phyloP scores from a whole-genome alignment of 2,329 filamentous ascomycete genomes.

The Simplicillium sp. region DNA sequence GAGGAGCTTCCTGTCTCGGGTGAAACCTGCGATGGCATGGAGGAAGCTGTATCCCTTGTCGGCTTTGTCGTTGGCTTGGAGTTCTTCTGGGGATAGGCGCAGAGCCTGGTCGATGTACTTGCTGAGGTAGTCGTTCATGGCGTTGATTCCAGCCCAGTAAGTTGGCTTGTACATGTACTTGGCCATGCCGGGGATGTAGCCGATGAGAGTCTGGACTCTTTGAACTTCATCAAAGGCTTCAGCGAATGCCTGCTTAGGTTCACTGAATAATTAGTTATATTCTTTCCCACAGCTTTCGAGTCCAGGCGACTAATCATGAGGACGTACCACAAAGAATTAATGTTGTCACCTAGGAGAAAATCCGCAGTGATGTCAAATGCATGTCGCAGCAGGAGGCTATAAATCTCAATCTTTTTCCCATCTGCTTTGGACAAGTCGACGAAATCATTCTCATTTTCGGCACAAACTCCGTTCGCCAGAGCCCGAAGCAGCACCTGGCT shows the following conservation, averaged over 20 bases:
- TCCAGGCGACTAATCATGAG: not conserved
- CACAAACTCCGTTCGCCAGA: constrained; percentile 37
- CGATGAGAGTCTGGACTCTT: constrained; percentile 53
- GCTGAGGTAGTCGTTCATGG: constrained; percentile 62
- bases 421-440: constrained; percentile 55
- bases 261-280: not conserved
- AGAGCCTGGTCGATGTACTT: constrained; percentile 63
- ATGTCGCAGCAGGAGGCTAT: constrained; percentile 64
- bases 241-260: constrained; percentile 49
- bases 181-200: constrained; percentile 21
- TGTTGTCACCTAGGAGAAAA: constrained; percentile 65
- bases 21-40: constrained; percentile 19
- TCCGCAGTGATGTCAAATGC: constrained; percentile 71
- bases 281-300: not conserved
- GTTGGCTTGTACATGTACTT: constrained; percentile 46
- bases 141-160: constrained; percentile 52
- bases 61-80: constrained; percentile 58
- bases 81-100: constrained; percentile 53
- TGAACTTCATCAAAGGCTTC: constrained; percentile 67
- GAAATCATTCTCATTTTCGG: constrained; percentile 35
- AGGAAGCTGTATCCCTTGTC: constrained; percentile 39
- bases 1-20: constrained; percentile 10
- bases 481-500: constrained; percentile 55
- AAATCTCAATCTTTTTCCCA: constrained; percentile 52
- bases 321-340: constrained; percentile 40